phyloP scores from a whole-genome alignment of 768 basidiomycete species.

The Boletus tylopilopsis region DNA sequence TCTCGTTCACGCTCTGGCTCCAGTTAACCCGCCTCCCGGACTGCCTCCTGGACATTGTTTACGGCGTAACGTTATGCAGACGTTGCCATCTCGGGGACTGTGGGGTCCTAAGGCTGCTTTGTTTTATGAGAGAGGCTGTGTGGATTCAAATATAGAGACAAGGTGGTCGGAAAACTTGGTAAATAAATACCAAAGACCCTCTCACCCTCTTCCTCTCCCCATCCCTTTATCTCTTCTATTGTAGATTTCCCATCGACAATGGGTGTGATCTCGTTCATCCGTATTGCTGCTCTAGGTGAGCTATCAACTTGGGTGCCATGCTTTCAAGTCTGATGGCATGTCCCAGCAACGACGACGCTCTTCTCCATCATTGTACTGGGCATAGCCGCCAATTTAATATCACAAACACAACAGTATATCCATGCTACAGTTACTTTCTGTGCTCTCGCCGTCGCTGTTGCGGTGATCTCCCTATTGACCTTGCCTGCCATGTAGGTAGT shows the following conservation, averaged over 20 bases:
- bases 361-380: slow-evolving; percentile 33
- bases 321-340: slow-evolving; percentile 2
- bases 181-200: too few relatives aligned
- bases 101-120: too few relatives aligned
- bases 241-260: slow-evolving; percentile 1
- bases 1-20: background rate
- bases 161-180: too few relatives aligned
- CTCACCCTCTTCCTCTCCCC: background rate
- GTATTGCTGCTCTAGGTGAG: slow-evolving; percentile 23
- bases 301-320: background rate
- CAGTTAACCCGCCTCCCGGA: too few relatives aligned
- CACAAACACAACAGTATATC: slow-evolving; percentile 13
- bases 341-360: slow-evolving; percentile 12
- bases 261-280: slow-evolving; percentile 12
- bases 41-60: background rate
- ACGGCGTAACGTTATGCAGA: background rate
- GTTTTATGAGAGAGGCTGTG: too few relatives aligned
- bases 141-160: background rate
- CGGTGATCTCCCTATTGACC: slow-evolving; percentile 27
- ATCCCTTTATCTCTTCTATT: background rate
- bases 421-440: slow-evolving; percentile 17
- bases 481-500: slow-evolving; percentile 26
- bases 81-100: too few relatives aligned
- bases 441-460: slow-evolving; percentile 29
- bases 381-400: slow-evolving; percentile 26